Base-by-base conservation (phyloP, 805 yeast species). In the Yamadazyma ubonensis region DNA sequence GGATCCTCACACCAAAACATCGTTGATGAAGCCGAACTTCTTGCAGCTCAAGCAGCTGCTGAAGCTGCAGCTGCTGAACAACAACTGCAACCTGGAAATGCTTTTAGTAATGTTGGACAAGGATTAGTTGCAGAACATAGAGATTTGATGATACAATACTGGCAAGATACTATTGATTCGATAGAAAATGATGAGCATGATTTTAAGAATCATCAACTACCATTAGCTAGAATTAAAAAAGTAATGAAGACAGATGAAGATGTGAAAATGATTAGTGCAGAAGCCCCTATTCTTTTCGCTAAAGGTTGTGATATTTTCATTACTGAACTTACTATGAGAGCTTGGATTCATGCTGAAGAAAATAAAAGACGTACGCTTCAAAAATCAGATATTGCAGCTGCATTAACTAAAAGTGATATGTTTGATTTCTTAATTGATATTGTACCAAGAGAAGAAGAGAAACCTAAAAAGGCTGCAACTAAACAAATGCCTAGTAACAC, bases 281-380 rank as follows among this genome's bases (percentile, higher is more conserved):
- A 93, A 65, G 98, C 98, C 0, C 99, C 99, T 2, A 89, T 93
- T 23, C 65, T 93, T 44, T 93, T 93, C 67, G 98, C 99, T 33
- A 93, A 93, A 61, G 98, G 98, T 1, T 93, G 99, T 64, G 99
- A 93, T 59, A 82, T 93, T 25, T 93, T 93, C 63, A 91, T 93
- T 51, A 90, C 99, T 0, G 99, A 93, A 60, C 70, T 93, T 40
- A 90, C 99, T 10, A 90, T 93, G 96, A 74, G 99, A 43, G 97
- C 99, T 6, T 93, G 99, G 99, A 88, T 93, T 46, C 96, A 90
- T 54, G 96, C 98, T 2, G 98, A 93, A 61, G 96, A 88, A 55
- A 87, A 87, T 66, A 93, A 93, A 58, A 76, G 99, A 50, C 69
- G 99, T 45, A 93, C 99, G 4, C 67, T 93, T 43, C 99, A 93